Evolutionary conservation across 768 basidiomycete species (phyloP), one percentile per base, ranked within the genome.

Genomic region (Mycena leptocephala): DNA sequence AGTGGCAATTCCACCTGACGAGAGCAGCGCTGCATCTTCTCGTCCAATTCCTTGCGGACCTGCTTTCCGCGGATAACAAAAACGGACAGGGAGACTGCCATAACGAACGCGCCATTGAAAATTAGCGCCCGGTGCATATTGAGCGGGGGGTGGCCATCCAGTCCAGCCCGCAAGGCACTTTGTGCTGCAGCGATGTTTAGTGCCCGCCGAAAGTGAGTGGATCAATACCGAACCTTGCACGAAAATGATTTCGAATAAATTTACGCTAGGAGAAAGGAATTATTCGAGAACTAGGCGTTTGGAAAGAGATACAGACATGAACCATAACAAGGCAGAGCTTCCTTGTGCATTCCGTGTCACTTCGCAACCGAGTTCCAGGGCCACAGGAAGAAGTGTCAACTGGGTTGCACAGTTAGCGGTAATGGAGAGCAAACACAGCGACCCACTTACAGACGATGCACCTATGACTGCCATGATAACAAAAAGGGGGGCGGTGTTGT

Each of bases 321-420:
- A 92, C 95, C 95, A 97, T 26, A 96, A 80, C 30, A 95, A 81
- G 0, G 95, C 93, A 0, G 95, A 90, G 74, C 95, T 95, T 2
- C 90, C 92, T 72, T 95, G 94, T 0, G 95, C 90, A 79, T 95
- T 95, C 65, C 94, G 88, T 5, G 95, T 95, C 35, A 96, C 82
- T 81, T 97, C 96, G 53, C 93, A 94, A 16, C 90, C 93, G n/a
- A 97, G 90, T 80, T 97, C 96, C 61, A 97, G 85, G 3, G 87
- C 93, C 33, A 96, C 88, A 1, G 96, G 95, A 3, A 97, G 88
- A 83, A 96, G 89, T 1, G 92, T 89, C 69, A 96, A 51, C 70
- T 62, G n/a, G 16, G 24, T 32, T 58, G n/a, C 24, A 55, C 39
- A 0, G 37, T 32, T n/a, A 53, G 46, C 26, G 46, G 3, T 7